Evolutionary conservation across 768 basidiomycete genomes (phyloP).

Genomic region (Boletales sp.): DNA sequence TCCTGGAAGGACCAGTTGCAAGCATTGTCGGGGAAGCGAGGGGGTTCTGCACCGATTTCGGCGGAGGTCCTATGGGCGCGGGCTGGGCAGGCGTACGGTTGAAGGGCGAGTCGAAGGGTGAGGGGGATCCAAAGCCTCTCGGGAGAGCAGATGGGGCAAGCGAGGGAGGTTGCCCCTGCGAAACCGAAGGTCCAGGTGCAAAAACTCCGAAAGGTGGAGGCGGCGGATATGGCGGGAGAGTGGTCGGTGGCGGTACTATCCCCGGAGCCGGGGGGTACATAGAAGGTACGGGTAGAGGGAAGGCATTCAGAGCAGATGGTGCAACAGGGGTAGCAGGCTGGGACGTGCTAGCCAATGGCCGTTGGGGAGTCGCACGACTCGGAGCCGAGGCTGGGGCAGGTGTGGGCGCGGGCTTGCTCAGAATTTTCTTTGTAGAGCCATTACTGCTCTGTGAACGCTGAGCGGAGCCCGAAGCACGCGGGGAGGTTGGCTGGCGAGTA

Average conservation of each 20-base stretch:
- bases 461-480: constrained; percentile 47
- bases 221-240: constrained; percentile 55
- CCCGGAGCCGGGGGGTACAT: constrained; percentile 45
- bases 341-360: constrained; percentile 33
- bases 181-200: constrained; percentile 42
- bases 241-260: constrained; percentile 39
- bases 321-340: constrained; percentile 46
- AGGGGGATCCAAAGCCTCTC: constrained; percentile 47
- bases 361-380: constrained; percentile 37
- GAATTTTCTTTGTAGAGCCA: constrained; percentile 57
- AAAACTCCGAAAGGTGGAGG: constrained; percentile 51
- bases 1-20: constrained; percentile 47
- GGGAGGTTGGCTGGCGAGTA: constrained; percentile 49
- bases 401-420: constrained; percentile 42
- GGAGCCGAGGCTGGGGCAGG: constrained; percentile 32
- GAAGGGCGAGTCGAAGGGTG: constrained; percentile 51
- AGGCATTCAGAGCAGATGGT: constrained; percentile 28
- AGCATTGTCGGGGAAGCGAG: constrained; percentile 38
- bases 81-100: constrained; percentile 40
- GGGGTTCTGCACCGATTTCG: constrained; percentile 33
- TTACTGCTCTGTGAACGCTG: constrained; percentile 47
- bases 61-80: constrained; percentile 57
- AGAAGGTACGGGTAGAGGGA: constrained; percentile 44
- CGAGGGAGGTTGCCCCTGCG: constrained; percentile 40
- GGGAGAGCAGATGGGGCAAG: constrained; percentile 55